Base-by-base conservation (phyloP, 2,329 filamentous ascomycete genomes). In the Colletotrichum sp. region DNA sequence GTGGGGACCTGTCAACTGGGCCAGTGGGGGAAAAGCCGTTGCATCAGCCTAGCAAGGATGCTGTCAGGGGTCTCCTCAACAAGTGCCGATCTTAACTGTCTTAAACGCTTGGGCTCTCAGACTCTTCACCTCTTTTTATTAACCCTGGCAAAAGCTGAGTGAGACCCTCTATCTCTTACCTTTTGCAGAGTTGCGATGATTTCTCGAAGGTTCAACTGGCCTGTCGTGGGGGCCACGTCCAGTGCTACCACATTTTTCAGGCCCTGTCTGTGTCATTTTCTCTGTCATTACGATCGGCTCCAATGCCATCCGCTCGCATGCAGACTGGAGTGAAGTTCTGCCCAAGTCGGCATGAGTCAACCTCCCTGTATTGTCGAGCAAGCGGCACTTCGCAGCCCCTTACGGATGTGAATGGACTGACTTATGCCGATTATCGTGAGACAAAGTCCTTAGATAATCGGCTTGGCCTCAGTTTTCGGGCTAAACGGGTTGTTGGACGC, bases 271-370 rank as follows among this genome's bases (percentile, higher is more conserved):
- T 32, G 49, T 55, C 34, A 32, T 49, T 52, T 65, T 57, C n/a
- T 8, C 25, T 75, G 36, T 72, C 63, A 75, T 75, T 75, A 8
- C 7, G 73, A 75, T 75, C 73, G 39, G 59, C 73, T 55, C 2
- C 30, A 19, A 34, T 34, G 52, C 62, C 44, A 63, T n/a, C 15
- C 30, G 32, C 44, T 61, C 55, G 30, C n/a, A 59, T 36, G 34
- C 44, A 36, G 32, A 27, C 49, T 30, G 30, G 61, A 44, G 55
- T 16, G 30, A 61, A 25, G 34, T 22, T 36, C 72, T 22, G 72
- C 32, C 66, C 15, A 30, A 27, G 4, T 25, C 27, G 25, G 69
- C 57, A 32, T 27, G 39, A 75, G 69, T 75, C 69, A 72, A 67
- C n/a, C 61, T 63, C 63, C 69, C 19, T 61, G 62, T 34, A 19